Base-by-base conservation (phyloP, 2,329 filamentous ascomycete species). In the Aspergillus proliferans region DNA sequence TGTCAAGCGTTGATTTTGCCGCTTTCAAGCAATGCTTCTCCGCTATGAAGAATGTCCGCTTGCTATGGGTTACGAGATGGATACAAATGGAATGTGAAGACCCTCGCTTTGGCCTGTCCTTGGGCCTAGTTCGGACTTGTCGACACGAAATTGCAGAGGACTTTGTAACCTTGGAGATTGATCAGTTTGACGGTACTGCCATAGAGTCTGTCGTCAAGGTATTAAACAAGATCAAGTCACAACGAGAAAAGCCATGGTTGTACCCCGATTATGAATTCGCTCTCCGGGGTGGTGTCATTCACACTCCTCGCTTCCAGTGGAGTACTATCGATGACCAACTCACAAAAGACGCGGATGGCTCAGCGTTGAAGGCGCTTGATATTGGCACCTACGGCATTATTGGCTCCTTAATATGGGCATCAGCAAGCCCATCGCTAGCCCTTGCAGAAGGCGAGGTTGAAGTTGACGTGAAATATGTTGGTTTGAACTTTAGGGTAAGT, bases 401-500 rank as follows among this genome's bases (percentile, higher is more conserved):
- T 1, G 10, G 15, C 34, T n/a, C 34, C 15, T 10, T 38, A n/a
- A 38, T 12, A 38, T 38, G 34, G 34, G 24, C 24, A 38, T 6
- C 14, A 10, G n/a, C 34, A n/a, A 46, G 45, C 14, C 28, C 18
- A 4, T 3, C 33, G 14, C 21, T 12, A 2, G n/a, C 28, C 4
- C 28, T 52, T 5, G 10, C 6, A 15, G 15, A 47, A 4, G 47
- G 42, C 2, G 21, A 50, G 12, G 44, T 58, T 10, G 50, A 56
- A 26, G 43, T 56, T 9, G 50, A 56, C 19, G 45, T 56, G n/a
- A 47, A 48, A 24, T 50, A 44, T 26, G 36, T 52, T 12, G 55
- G 53, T 2, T 24, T 58, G 4, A 57, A 55, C 8, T 55, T 57
- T 15, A 42, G 52, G 6, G 55, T 52, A 12, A 9, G 30, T 30